Evolutionary conservation across 306 rosid genomes (phyloP).

Genomic region (Cucurbita ficifolia): DNA sequence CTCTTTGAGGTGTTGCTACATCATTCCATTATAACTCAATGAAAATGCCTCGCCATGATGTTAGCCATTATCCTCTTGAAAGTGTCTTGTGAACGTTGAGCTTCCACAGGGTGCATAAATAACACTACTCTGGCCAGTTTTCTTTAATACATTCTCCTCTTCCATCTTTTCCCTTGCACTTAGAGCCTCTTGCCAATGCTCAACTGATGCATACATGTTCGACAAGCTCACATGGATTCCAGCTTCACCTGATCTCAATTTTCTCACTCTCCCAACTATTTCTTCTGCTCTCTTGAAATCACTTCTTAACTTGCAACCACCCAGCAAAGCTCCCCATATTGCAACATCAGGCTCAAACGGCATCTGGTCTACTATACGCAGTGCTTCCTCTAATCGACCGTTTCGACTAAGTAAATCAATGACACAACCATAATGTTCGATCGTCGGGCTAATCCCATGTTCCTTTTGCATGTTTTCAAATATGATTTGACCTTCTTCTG

Average conservation of each 20-base stretch:
- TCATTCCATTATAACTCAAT: background rate
- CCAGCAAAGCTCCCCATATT: slow-evolving; percentile 17
- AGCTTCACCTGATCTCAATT: slow-evolving; percentile 2
- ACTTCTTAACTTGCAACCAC: slow-evolving; percentile 11
- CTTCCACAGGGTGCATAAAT: background rate
- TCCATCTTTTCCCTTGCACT: slow-evolving; percentile 11
- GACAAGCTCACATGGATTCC: slow-evolving; percentile 15
- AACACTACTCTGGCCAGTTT: slow-evolving; percentile 9
- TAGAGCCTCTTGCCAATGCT: slow-evolving; percentile 17
- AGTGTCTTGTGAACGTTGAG: background rate
- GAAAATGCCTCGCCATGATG: background rate
- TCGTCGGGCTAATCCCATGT: slow-evolving; percentile 1
- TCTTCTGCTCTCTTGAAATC: slow-evolving; percentile 12
- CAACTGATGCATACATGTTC: slow-evolving; percentile 13
- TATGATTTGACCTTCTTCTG: slow-evolving; percentile 13
- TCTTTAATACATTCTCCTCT: slow-evolving; percentile 8
- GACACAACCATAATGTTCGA: slow-evolving; percentile 15
- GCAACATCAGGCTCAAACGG: slow-evolving; percentile 14
- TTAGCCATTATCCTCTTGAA: background rate
- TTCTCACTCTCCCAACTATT: slow-evolving; percentile 5
- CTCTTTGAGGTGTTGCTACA: background rate
- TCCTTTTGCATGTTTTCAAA: slow-evolving; percentile 10
- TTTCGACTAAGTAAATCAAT: slow-evolving; percentile 16
- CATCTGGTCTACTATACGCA: background rate
- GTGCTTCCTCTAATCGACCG: slow-evolving; percentile 16